These are phyloP conservation scores for Bidens hawaiensis DNA, from an alignment of 140 eudicot genomes.

Conservation along the genomic window DNA sequence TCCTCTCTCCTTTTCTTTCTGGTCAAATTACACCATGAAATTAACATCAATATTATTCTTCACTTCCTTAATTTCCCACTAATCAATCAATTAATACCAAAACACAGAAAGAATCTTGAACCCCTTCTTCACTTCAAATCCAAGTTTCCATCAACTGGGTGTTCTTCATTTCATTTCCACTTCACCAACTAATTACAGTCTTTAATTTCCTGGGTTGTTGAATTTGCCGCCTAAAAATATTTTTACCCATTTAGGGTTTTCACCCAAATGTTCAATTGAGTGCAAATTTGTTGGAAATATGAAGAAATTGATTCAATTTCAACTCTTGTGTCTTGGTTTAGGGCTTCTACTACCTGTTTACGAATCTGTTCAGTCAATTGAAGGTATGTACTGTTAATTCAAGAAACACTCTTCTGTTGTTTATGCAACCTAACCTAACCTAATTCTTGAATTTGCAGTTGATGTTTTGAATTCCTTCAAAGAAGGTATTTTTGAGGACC, in stretches of 20 bases:
- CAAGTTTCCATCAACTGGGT: no score
- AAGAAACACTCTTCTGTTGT: no score
- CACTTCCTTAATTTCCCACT: no score
- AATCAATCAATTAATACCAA: no score
- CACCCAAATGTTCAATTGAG: neutral
- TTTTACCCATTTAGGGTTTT: no score
- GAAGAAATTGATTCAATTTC: constrained; percentile 33
- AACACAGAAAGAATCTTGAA: constrained; percentile 52
- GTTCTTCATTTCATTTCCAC: no score
- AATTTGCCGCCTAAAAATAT: no score
- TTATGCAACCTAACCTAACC: neutral
- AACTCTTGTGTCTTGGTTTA: constrained; percentile 39
- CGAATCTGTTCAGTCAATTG: constrained; percentile 48
- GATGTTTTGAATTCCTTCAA: constrained; percentile 66
- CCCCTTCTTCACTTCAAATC: constrained; percentile 51
- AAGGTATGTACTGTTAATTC: constrained; percentile 49
- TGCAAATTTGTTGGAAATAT: constrained; percentile 16
- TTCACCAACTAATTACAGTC: no score
- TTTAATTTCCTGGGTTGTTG: no score
- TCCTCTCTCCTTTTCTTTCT: neutral
- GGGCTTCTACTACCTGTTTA: constrained; percentile 41
- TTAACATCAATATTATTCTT: constrained; percentile 15
- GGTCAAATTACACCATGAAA: neutral
- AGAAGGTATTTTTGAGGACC: constrained; percentile 86
- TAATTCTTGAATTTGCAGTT: constrained; percentile 45